Base-by-base conservation (phyloP, 1,284 basidiomycete species). In the Kwoniella shivajii region DNA sequence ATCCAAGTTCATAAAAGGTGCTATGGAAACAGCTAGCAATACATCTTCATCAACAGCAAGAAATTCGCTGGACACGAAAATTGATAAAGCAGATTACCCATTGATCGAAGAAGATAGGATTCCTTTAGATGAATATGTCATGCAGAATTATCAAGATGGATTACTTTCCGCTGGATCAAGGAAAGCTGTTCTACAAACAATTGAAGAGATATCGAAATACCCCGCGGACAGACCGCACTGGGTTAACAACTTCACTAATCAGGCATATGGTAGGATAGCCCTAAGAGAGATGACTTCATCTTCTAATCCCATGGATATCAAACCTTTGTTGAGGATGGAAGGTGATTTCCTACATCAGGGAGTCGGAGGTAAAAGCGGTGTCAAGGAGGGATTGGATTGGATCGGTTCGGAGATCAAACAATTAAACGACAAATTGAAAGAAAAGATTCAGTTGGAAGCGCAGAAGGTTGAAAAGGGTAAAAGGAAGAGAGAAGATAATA, bases 1-100 rank as follows among this genome's bases (percentile, higher is more conserved):
- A 11, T 48, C 64, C 14, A 50, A 55, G 6, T 78, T 78, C 57
- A 61, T 78, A 14, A 42, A 59, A 2, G 76, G 77, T 2, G 76
- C 76, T 1, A 66, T 73, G 54, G 56, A 51, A 30, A 36, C 50
- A 9, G 61, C 27, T 11, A 45, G 29, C 20, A n/a, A n/a, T n/a
- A n/a, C 20, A 1, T 46, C 50, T 16, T 14, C 10, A 9, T 50
- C 11, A 50, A 52, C 33, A 7, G 18, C 2, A 14, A 44, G 54
- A n/a, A 31, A n/a, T 27, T 7, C 5, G 50, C 33, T 14, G 42
- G 43, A 41, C 36, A 24, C 24, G 46, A 55, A 1, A 29, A 24
- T 16, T 16, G 44, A 43, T 3, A 22, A 41, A 27, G 42, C 45
- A 24, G 42, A 24, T n/a, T 33, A 61, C 38, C 29, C 44, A 44